Evolutionary conservation across 202 grass and related monocot genomes (phyloP).

Genomic region (Setaria italica): DNA sequence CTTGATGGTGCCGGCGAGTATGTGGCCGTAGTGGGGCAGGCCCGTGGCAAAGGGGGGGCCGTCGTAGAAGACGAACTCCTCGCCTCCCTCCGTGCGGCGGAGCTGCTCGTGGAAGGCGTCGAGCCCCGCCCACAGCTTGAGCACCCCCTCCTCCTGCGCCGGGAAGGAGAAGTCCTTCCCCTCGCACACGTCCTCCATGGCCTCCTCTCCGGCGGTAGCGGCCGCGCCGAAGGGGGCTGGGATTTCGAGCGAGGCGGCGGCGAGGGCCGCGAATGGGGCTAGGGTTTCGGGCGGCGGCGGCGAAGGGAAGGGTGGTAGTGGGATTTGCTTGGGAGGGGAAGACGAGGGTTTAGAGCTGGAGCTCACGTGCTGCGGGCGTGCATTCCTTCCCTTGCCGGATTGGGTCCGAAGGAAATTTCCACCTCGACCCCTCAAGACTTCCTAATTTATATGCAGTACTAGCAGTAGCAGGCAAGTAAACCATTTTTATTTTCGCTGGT

Average conservation of each 20-base stretch:
- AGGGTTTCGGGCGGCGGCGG: slow-evolving; percentile 33
- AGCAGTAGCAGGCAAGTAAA: neutral
- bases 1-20: slow-evolving; percentile 99
- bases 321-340: neutral
- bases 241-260: slow-evolving; percentile 5
- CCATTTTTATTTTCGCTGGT: neutral
- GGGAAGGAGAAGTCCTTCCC: slow-evolving; percentile 96
- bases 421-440: neutral
- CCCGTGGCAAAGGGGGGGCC: slow-evolving; percentile 93
- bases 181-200: slow-evolving; percentile 94
- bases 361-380: slow-evolving; percentile 41
- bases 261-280: neutral
- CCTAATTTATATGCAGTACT: neutral
- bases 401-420: neutral
- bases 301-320: neutral
- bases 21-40: slow-evolving; percentile 94
- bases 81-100: slow-evolving; percentile 74
- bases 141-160: slow-evolving; percentile 70
- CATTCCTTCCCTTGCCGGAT: neutral
- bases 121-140: slow-evolving; percentile 61
- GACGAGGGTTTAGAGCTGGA: slow-evolving; percentile 41
- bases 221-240: slow-evolving; percentile 2
- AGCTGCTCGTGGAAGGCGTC: slow-evolving; percentile 88
- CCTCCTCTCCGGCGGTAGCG: neutral
- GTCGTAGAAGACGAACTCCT: slow-evolving; percentile 98